phyloP scores from a whole-genome alignment of 176 grass and related monocot species.

The Thinopyrum elongatum region DNA sequence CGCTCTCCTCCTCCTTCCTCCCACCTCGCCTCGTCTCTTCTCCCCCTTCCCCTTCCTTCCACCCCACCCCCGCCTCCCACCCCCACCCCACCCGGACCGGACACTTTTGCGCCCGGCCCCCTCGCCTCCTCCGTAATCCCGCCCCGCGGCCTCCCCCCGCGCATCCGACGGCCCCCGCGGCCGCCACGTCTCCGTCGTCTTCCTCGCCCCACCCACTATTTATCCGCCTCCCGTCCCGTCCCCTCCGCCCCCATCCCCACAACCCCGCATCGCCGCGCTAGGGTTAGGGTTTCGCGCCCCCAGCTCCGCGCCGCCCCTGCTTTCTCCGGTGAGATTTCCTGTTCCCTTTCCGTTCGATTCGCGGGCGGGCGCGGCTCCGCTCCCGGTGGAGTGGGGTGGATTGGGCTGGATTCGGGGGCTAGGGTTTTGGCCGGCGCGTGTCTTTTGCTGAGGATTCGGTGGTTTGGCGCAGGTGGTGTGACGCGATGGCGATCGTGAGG shows the following conservation, averaged over 20 bases:
- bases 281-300: slow-evolving; percentile 48
- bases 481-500: slow-evolving; percentile 78
- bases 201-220: slow-evolving; percentile 62
- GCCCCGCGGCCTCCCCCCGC: slow-evolving; percentile 8
- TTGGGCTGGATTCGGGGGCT: slow-evolving; percentile 23
- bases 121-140: slow-evolving; percentile 22
- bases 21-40: background rate
- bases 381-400: background rate
- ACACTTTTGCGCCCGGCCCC: slow-evolving; percentile 34
- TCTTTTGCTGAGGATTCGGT: background rate
- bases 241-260: background rate
- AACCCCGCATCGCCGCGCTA: slow-evolving; percentile 27
- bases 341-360: background rate
- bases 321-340: slow-evolving; percentile 23
- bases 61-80: background rate
- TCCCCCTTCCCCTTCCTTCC: background rate
- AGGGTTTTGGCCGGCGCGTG: slow-evolving; percentile 46
- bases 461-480: background rate
- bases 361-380: no score
- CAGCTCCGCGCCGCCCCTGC: background rate
- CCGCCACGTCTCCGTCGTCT: slow-evolving; percentile 58
- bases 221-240: slow-evolving; percentile 35
- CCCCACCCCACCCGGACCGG: background rate
- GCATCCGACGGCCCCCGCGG: slow-evolving; percentile 39
- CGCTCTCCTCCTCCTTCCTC: slow-evolving; percentile 8